Base-by-base conservation (phyloP, 768 basidiomycete genomes). In the Tricholoma saponaceum region DNA sequence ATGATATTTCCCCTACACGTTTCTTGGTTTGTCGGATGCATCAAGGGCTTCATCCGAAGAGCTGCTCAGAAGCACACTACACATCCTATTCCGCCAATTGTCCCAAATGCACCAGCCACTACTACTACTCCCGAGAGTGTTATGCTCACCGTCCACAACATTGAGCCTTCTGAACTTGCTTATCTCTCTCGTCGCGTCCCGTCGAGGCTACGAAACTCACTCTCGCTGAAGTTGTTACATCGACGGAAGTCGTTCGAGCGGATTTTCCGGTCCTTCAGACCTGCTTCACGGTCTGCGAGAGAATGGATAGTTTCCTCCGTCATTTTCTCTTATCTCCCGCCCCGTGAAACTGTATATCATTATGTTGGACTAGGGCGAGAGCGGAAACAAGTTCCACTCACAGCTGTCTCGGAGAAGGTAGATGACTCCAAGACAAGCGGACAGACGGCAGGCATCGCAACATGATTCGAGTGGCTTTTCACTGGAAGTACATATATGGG, bases 21-120 rank as follows among this genome's bases (percentile, higher is more conserved):
- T 2, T 62, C 73, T 35, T 85, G 84, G 84, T 84, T 85, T 68
- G 52, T 60, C 2, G 78, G 78, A 10, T 83, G 79, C 55, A 25
- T 85, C 46, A 72, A 71, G 58, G 81, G 82, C 0, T 79, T 83
- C 59, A 30, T 77, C 35, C 73, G 73, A 60, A 58, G 68, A 49
- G 58, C 61, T 14, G 18, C 33, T 14, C 44, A 66, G 51, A 57
- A 54, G 28, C 33, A 39, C 23, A 28, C 50, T 8, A 28, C 35
- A 30, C 43, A 41, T n/a, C 23, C 47, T 16, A 54, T 54, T 51
- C 26, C 54, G 0, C 20, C 41, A 0, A n/a, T 58, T 32, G n/a
- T 28, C 28, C 32, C 35, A 7, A 51, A 18, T 13, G 4, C 23
- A 12, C 22, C 13, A 46, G 13, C 23, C 13, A 25, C 23, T 5